phyloP scores from a whole-genome alignment of 805 yeast species.

The Lachancea fermentati region DNA sequence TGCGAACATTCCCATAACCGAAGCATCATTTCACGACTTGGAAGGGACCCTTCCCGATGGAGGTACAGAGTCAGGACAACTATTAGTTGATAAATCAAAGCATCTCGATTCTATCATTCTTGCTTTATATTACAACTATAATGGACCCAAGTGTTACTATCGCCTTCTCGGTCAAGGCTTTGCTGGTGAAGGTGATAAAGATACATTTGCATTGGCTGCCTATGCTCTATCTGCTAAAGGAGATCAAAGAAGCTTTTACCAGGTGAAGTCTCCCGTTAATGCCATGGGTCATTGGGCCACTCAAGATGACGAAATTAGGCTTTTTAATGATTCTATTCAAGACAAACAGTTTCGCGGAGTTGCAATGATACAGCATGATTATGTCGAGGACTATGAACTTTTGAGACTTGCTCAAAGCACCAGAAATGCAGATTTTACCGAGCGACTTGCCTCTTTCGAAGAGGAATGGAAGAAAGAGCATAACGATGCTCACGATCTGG shows the following conservation, averaged over 20 bases:
- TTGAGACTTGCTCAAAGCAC: slow-evolving; percentile 15
- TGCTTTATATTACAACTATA: slow-evolving; percentile 58
- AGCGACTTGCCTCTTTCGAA: slow-evolving; percentile 4
- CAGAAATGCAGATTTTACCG: slow-evolving; percentile 10
- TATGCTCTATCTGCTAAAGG: slow-evolving; percentile 34
- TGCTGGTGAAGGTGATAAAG: slow-evolving; percentile 79
- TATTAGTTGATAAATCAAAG: slow-evolving; percentile 53
- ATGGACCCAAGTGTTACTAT: slow-evolving; percentile 64
- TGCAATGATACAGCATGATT: slow-evolving; percentile 74
- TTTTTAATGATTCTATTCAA: slow-evolving; percentile 1
- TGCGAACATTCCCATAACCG: slow-evolving; percentile 21
- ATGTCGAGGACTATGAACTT: slow-evolving; percentile 48
- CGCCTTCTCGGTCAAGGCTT: slow-evolving; percentile 68
- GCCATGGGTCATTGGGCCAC: slow-evolving; percentile 35
- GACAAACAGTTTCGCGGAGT: slow-evolving; percentile 46
- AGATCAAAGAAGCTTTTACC: slow-evolving; percentile 38
- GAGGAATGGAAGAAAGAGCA: slow-evolving; percentile 6
- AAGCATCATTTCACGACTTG: slow-evolving; percentile 50
- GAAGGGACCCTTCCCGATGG: slow-evolving; percentile 66
- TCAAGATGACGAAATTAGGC: slow-evolving; percentile 25
- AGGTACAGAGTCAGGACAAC: slow-evolving; percentile 67
- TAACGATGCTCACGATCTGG: slow-evolving; percentile 2
- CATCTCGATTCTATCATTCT: slow-evolving; percentile 56
- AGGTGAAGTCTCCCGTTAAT: slow-evolving; percentile 36
- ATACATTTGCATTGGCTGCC: slow-evolving; percentile 65